Evolutionary conservation across 495 filamentous ascomycete genomes (phyloP).

Genomic region (Acidiella bohemica): DNA sequence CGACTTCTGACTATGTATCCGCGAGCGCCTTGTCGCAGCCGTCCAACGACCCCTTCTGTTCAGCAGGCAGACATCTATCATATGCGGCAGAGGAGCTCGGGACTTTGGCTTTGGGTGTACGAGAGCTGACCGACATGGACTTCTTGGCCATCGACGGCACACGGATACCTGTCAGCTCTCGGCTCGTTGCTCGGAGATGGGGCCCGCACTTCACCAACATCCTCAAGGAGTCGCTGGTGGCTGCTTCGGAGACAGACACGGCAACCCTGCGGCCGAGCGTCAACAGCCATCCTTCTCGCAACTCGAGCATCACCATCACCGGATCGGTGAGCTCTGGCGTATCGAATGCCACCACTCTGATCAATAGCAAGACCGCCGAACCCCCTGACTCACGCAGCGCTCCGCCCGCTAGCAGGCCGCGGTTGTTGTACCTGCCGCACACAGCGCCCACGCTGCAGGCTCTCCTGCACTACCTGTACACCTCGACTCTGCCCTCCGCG

Average conservation of each 20-base stretch:
- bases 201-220: constrained; percentile 90
- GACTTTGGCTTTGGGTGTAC: constrained; percentile 58
- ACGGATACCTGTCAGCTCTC: constrained; percentile 83
- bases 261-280: constrained; percentile 40
- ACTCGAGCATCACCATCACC: constrained; percentile 77
- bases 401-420: constrained; percentile 54
- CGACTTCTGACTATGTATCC: constrained; percentile 67
- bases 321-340: constrained; percentile 45
- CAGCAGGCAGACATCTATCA: constrained; percentile 54
- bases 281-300: constrained; percentile 36
- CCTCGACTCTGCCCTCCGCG: constrained; percentile 65
- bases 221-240: constrained; percentile 57
- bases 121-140: constrained; percentile 94
- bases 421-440: constrained; percentile 86
- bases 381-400: constrained; percentile 38
- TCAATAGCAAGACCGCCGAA: constrained; percentile 31
- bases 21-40: constrained; percentile 48
- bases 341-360: constrained; percentile 39
- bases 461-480: constrained; percentile 85
- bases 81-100: constrained; percentile 71
- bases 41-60: constrained; percentile 29
- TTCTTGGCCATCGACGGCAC: constrained; percentile 81
- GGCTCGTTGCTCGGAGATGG: constrained; percentile 76
- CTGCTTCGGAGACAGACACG: constrained; percentile 39
- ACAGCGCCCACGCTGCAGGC: constrained; percentile 76